Evolutionary conservation across 108 stramenopile species (phyloP), one percentile per base, ranked within the genome.

Genomic region (Asterionellopsis glacialis): DNA sequence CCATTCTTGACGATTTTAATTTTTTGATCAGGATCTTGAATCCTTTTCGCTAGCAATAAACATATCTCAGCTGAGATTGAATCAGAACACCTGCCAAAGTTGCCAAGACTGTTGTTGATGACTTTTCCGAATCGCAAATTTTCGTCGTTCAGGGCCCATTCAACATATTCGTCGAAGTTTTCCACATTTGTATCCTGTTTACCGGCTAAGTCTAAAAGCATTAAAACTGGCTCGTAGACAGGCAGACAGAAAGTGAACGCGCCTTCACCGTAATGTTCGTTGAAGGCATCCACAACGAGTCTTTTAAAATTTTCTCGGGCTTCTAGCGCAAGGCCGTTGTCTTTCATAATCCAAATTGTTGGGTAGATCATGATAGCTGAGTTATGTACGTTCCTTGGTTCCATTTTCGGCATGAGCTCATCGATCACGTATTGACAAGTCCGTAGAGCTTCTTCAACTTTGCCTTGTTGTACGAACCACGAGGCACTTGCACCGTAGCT

Each of bases 341-440:
- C 76, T 51, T 82, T 83, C 68, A 84, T 56, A 2, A 74, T 62
- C 49, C 72, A 69, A 13, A 84, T 27, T 21, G 70, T 44, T 19
- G 83, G 65, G 45, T 75, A 83, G 26, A 83, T 55, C 5, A 80
- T 63, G 26, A 80, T 58, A 41, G 77, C 69, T 24, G 75, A 61
- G 45, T 79, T 76, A 63, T 83, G 77, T 19, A 82, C 67, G 53
- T 81, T 76, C 38, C 66, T 57, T 11, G 55, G 62, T 24, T 87
- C 80, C 23, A 81, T 81, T 21, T 79, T 79, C 38, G 85, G 85
- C 13, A 83, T 55, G 23, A 87, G 55, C 48, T 71, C 64, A 44
- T 69, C 63, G 19, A 81, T 44, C 11, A 87, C 73, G 48, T 67
- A 79, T 6, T 72, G 56, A 60, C 80, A 81, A 28, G 62, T 74